These are phyloP conservation scores for Lasiodiplodia theobromae DNA, from an alignment of 2,329 filamentous ascomycete species.

Conservation along the genomic window DNA sequence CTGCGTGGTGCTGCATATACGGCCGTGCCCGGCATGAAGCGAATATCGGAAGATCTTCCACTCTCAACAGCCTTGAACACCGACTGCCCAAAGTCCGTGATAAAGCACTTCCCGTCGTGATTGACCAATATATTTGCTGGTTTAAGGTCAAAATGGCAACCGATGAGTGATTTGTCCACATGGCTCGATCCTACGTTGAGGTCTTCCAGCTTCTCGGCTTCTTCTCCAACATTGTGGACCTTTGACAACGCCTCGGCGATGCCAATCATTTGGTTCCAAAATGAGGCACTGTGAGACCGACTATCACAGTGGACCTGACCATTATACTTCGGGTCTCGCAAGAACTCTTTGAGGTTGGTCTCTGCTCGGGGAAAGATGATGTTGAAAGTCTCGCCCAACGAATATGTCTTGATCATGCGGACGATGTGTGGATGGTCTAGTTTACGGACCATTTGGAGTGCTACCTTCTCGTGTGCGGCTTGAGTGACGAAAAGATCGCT, in stretches of 20 bases:
- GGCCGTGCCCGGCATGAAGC: too few relatives aligned
- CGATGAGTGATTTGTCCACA: background rate
- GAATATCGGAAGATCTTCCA: too few relatives aligned
- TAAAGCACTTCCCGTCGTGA: background rate
- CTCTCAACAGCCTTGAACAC: too few relatives aligned
- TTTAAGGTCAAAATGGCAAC: background rate
- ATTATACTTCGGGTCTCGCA: constrained; percentile 13
- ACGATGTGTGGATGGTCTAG: constrained; percentile 31
- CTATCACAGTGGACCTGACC: background rate
- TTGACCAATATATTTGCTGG: constrained; percentile 32
- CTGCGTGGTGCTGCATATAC: too few relatives aligned
- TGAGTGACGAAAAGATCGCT: background rate
- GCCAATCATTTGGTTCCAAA: constrained; percentile 31
- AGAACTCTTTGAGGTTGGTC: constrained; percentile 30
- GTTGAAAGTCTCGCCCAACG: constrained; percentile 29
- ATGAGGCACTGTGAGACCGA: background rate
- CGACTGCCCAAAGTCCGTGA: constrained; percentile 31
- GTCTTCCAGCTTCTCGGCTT: background rate
- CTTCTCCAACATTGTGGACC: background rate
- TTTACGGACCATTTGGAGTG: constrained; percentile 6
- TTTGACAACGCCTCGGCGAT: constrained; percentile 28
- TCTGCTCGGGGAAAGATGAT: constrained; percentile 31
- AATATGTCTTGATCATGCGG: constrained; percentile 33
- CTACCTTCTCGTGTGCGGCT: background rate
- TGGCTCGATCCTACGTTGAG: background rate